These are phyloP conservation scores for Helotiales sp. DNA, from an alignment of 2,329 filamentous ascomycete species.

Conservation along the genomic window DNA sequence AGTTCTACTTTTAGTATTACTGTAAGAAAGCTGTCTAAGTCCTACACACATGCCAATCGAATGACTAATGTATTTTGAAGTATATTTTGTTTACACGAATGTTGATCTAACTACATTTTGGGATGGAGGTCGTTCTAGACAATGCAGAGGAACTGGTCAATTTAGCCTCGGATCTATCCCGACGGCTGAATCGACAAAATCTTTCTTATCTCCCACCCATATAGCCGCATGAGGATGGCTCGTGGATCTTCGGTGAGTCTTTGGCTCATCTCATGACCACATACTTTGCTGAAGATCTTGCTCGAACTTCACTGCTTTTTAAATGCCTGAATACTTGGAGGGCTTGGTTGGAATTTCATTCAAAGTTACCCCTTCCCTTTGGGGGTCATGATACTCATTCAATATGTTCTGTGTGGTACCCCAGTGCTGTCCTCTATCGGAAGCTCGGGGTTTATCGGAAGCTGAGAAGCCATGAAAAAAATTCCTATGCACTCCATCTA, in stretches of 20 bases:
- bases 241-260: neutral
- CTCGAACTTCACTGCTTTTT: neutral
- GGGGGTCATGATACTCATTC: neutral
- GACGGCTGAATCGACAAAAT: constrained; percentile 2
- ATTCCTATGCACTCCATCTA: constrained; percentile 1
- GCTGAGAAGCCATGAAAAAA: neutral
- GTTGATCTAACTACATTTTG: too few relatives aligned
- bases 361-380: too few relatives aligned
- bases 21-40: too few relatives aligned
- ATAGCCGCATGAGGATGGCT: neutral
- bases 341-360: too few relatives aligned
- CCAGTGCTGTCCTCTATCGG: neutral
- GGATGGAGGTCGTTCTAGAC: too few relatives aligned
- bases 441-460: neutral
- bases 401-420: neutral
- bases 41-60: too few relatives aligned
- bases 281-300: neutral
- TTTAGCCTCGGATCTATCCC: constrained; percentile 2
- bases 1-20: too few relatives aligned
- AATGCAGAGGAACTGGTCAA: too few relatives aligned
- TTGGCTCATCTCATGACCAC: neutral
- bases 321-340: neutral
- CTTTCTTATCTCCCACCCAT: neutral
- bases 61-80: too few relatives aligned
- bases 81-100: too few relatives aligned